Conservation (phyloP, 2,329 filamentous ascomycete species). For the Diplocarpon mali region DNA sequence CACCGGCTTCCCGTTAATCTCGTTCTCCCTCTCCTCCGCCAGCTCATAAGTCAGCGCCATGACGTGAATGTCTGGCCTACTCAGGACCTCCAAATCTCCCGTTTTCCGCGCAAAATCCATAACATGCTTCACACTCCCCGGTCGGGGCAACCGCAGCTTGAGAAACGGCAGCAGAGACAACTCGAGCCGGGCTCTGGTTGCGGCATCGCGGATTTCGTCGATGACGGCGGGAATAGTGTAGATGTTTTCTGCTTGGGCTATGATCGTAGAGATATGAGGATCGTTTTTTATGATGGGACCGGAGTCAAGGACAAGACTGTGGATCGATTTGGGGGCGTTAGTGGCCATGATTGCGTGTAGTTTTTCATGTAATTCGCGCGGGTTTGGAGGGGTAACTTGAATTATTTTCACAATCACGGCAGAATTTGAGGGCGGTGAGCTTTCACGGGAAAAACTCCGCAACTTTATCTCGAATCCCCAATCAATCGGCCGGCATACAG, state of each 20-base stretch:
- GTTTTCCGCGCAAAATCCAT: conserved; percentile 80
- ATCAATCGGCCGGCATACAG: not conserved
- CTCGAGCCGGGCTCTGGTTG: conserved; percentile 69
- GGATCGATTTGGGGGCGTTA: conserved; percentile 51
- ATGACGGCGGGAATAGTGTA: conserved; percentile 80
- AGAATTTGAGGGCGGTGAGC: not conserved
- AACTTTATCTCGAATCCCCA: too few relatives aligned
- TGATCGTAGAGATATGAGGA: conserved; percentile 69
- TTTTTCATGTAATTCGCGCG: not conserved
- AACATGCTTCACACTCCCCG: conserved; percentile 69
- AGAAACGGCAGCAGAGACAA: conserved; percentile 80
- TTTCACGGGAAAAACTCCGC: too few relatives aligned
- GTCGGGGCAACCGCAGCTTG: conserved; percentile 60
- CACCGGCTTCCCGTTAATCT: conserved; percentile 55
- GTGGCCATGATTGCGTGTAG: conserved; percentile 20
- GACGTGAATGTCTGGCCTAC: conserved; percentile 78
- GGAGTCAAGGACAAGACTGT: conserved; percentile 80
- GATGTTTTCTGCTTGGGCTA: conserved; percentile 64
- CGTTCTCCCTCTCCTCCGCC: conserved; percentile 81
- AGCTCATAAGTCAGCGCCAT: conserved; percentile 87
- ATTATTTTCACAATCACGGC: not conserved
- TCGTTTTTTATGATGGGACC: conserved; percentile 92
- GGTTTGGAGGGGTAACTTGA: conserved; percentile 14
- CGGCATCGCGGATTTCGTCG: conserved; percentile 75
- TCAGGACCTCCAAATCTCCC: conserved; percentile 80